phyloP scores from a whole-genome alignment of 164 flowering plant species.

The Kalanchoe fedtschenkoi region DNA sequence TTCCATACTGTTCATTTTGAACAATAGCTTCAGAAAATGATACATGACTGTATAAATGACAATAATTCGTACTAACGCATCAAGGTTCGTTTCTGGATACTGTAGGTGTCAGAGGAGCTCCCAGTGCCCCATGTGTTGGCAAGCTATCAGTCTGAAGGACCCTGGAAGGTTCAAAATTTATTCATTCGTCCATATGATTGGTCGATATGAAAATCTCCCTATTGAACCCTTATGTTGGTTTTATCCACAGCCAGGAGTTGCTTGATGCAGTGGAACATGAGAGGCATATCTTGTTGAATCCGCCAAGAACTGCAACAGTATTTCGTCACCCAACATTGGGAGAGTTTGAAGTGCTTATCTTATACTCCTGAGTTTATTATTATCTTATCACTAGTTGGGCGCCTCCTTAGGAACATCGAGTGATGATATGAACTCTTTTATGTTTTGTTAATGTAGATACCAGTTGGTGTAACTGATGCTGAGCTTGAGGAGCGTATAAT shows the following conservation, averaged over 20 bases:
- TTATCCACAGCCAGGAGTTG: conserved; percentile 31
- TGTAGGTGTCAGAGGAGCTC: conserved; percentile 43
- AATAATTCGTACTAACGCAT: not conserved
- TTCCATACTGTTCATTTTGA: not conserved
- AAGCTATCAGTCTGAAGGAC: conserved; percentile 34
- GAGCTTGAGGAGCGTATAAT: conserved; percentile 42
- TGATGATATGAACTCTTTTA: not conserved
- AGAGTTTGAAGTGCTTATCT: conserved; percentile 25
- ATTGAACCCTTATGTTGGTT: not conserved
- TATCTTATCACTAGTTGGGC: not conserved
- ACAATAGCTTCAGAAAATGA: not conserved
- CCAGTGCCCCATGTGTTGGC: conserved; percentile 49
- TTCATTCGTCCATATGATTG: not conserved
- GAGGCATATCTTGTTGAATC: conserved; percentile 21
- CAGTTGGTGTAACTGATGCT: conserved; percentile 26
- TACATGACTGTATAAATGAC: not conserved
- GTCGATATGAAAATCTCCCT: not conserved
- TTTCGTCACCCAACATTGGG: conserved; percentile 37
- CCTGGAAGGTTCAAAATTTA: conserved; percentile 20
- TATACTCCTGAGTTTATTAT: not conserved
- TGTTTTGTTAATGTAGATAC: conserved; percentile 18
- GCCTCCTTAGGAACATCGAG: not conserved
- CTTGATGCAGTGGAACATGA: conserved; percentile 35
- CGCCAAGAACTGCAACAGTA: conserved; percentile 25
- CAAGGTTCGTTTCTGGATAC: not conserved